These are phyloP conservation scores for Globisporangium nagaii DNA, from an alignment of 352 stramenopile species.

Conservation along the genomic window DNA sequence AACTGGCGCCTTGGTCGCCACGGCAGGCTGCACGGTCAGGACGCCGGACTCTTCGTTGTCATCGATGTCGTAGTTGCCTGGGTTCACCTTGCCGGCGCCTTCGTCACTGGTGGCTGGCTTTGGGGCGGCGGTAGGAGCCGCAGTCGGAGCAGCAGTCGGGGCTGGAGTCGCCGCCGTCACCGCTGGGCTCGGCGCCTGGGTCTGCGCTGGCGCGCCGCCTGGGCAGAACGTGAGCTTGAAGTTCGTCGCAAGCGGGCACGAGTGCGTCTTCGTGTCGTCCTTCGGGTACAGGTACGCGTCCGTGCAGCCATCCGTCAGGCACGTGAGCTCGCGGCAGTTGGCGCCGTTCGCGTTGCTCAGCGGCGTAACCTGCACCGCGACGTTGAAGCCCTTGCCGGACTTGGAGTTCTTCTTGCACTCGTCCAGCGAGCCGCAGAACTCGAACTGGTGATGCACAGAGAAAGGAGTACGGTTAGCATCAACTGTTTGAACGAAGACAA, in stretches of 20 bases:
- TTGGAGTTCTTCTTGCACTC: slow-evolving; percentile 62
- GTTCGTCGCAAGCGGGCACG: slow-evolving; percentile 50
- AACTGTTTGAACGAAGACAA: no score
- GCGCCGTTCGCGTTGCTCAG: slow-evolving; percentile 50
- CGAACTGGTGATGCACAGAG: slow-evolving; percentile 11
- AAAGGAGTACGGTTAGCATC: background rate
- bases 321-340: slow-evolving; percentile 56
- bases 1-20: no score
- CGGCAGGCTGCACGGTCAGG: slow-evolving; percentile 4
- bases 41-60: slow-evolving; percentile 4
- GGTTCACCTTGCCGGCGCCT: slow-evolving; percentile 6
- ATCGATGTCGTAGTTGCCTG: slow-evolving; percentile 10
- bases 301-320: slow-evolving; percentile 40
- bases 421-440: slow-evolving; percentile 55
- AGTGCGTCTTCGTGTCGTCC: slow-evolving; percentile 74
- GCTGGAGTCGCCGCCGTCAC: background rate
- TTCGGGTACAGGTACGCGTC: slow-evolving; percentile 69
- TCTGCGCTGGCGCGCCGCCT: slow-evolving; percentile 14
- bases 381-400: slow-evolving; percentile 63
- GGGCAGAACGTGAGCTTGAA: slow-evolving; percentile 72
- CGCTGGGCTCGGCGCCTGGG: background rate
- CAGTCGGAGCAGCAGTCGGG: slow-evolving; percentile 2
- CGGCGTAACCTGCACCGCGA: slow-evolving; percentile 47
- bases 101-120: slow-evolving; percentile 4
- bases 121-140: slow-evolving; percentile 8